phyloP scores from a whole-genome alignment of 169 alveolate genomes.

The Amoebophrya sp. region DNA sequence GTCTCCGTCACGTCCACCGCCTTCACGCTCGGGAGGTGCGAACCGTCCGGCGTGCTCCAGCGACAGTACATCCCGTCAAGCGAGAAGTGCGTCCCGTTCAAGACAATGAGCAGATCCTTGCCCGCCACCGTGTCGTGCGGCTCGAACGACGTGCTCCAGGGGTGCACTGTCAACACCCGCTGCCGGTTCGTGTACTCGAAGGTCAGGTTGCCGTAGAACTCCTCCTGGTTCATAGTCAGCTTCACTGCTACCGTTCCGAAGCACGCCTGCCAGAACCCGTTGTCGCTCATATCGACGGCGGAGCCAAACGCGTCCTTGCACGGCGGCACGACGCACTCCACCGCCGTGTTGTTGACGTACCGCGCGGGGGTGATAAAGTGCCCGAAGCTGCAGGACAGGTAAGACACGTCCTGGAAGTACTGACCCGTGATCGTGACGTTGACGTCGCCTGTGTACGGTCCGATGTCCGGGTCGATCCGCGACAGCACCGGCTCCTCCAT shows the following conservation, averaged over 20 bases:
- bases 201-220: slow-evolving; percentile 12
- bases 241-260: slow-evolving; percentile 1
- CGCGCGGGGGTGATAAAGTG: not conserved
- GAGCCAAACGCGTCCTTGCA: slow-evolving; percentile 10
- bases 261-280: not conserved
- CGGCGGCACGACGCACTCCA: slow-evolving; percentile 8
- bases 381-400: not conserved
- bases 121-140: too few species aligned
- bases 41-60: not conserved
- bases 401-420: not conserved
- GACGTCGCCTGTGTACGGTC: not conserved
- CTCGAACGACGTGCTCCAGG: slow-evolving; percentile 3
- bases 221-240: not conserved
- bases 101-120: not conserved
- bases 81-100: not conserved
- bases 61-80: slow-evolving; percentile 11
- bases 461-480: not conserved
- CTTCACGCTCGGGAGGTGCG: not conserved
- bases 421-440: not conserved
- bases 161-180: not conserved
- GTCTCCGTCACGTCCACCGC: not conserved
- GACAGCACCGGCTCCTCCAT: not conserved
- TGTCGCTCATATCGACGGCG: not conserved
- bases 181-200: slow-evolving; percentile 15
- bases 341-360: not conserved